Evolutionary conservation across 2,329 filamentous ascomycete genomes (phyloP), one percentile per base, ranked within the genome.

Genomic region (Fusarium dimerum): DNA sequence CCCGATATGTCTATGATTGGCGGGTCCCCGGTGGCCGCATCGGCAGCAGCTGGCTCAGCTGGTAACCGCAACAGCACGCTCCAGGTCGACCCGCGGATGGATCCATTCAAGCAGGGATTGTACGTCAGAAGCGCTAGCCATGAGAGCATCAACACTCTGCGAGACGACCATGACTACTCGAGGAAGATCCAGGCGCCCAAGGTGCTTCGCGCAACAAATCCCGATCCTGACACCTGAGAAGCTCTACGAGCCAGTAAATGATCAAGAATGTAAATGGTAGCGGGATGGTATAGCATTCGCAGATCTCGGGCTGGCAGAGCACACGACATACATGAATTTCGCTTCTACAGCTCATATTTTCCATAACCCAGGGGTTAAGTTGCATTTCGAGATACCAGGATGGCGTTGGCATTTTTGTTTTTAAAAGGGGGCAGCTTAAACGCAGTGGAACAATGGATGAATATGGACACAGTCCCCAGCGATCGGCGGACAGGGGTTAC

Each of bases 141-240:
- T 55, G 84, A 87, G 66, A 87, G 83, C 64, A 71, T 87, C 64
- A 82, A 82, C 59, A 86, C 84, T 2, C 70, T 87, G 6, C 80
- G 80, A 51, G 84, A 87, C 64, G 82, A 87, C 55, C 82, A 84
- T 52, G 84, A 87, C 59, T 87, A 87, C 64, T 86, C 84, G 39
- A 75, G 84, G 57, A 75, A 77, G 59, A 83, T 87, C 13, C 80
- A 79, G 45, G 72, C 77, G 41, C 76, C 79, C 10, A 74, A 79
- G 62, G 81, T 86, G 8, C 73, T 87, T n/a, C 76, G 84, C 57
- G 83, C 83, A 9, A 83, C 76, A 30, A 87, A 87, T 62, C 83
- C 84, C 4, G 83, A 87, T 60, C 81, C 81, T 1, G 58, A 61
- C 40, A 38, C 26, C 30, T 58, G 44, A 58, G 43, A 40, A 39